A percentile compares a stretch with the other conserved stretches of the same genome.
Evolutionary conservation across 2,329 filamentous ascomycete species (phyloP).

Genomic region (Beauveria varroae): DNA sequence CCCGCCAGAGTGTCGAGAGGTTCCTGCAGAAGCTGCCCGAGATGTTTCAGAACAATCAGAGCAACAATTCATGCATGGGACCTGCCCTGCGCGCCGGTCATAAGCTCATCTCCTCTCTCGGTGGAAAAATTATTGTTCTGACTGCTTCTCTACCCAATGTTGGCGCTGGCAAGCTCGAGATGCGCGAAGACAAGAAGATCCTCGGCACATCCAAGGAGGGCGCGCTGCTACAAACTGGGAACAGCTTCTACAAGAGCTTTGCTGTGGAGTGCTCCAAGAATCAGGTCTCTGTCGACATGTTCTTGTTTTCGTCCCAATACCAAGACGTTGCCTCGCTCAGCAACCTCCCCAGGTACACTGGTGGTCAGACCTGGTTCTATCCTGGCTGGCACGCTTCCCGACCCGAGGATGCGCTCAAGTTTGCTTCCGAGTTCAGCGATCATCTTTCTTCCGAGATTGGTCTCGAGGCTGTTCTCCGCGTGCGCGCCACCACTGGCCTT

Average conservation of each 20-base stretch:
- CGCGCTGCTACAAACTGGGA: conserved; percentile 78
- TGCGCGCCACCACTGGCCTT: conserved; percentile 87
- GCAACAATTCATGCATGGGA: conserved; percentile 85
- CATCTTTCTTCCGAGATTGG: conserved; percentile 96
- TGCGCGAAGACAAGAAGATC: conserved; percentile 93
- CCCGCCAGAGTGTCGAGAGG: conserved; percentile 80
- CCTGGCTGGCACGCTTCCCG: conserved; percentile 94
- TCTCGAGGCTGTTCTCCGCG: conserved; percentile 88
- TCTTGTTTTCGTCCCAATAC: conserved; percentile 90
- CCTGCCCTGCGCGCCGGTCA: conserved; percentile 88
- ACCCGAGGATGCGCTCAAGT: conserved; percentile 94
- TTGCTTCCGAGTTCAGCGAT: conserved; percentile 92
- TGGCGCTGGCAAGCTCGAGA: conserved; percentile 81
- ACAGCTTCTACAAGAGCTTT: conserved; percentile 98
- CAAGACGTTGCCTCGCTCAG: conserved; percentile 95
- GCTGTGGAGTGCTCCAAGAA: conserved; percentile 98
- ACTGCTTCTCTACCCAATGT: conserved; percentile 85
- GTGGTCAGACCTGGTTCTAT: conserved; percentile 97
- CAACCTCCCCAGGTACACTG: conserved; percentile 91
- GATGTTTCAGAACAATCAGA: conserved; percentile 96
- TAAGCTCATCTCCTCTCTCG: conserved; percentile 88
- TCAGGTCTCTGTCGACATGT: conserved; percentile 98
- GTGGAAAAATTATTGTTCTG: conserved; percentile 89
- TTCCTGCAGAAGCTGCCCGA: conserved; percentile 86
- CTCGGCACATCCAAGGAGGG: conserved; percentile 91